These are phyloP conservation scores for Picochlorum sp. DNA, from an alignment of 139 green algal species.

Conservation along the genomic window DNA sequence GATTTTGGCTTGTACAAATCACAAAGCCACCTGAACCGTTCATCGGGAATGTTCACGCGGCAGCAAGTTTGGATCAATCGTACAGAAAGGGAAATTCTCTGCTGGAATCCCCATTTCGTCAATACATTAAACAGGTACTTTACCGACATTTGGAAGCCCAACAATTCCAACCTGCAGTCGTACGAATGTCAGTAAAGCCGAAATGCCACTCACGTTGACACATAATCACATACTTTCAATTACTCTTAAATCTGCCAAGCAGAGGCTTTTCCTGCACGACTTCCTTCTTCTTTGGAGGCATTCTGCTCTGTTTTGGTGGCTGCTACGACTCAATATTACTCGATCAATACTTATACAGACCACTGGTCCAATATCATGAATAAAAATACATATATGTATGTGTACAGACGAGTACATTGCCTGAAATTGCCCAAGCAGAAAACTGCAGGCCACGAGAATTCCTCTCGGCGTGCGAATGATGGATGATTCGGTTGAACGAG, in stretches of 20 bases:
- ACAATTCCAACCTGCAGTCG: slow-evolving; percentile 79
- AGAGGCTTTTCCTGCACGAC: slow-evolving; percentile 71
- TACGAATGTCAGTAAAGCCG: neutral
- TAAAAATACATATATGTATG: too few species aligned
- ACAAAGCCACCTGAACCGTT: slow-evolving; percentile 89
- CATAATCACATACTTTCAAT: slow-evolving; percentile 67
- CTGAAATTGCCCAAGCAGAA: too few species aligned
- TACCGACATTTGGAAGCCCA: slow-evolving; percentile 94
- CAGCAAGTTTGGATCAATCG: slow-evolving; percentile 89
- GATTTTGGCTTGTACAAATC: slow-evolving; percentile 54
- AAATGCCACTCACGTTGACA: neutral
- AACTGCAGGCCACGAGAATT: too few species aligned
- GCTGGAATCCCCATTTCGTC: slow-evolving; percentile 74
- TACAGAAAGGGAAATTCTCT: slow-evolving; percentile 96
- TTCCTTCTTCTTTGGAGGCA: slow-evolving; percentile 57
- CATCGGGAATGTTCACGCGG: slow-evolving; percentile 91
- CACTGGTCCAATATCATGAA: too few species aligned
- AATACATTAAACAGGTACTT: slow-evolving; percentile 93
- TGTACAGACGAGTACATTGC: too few species aligned
- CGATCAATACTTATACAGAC: too few species aligned
- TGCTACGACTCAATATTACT: neutral
- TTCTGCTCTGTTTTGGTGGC: slow-evolving; percentile 4
- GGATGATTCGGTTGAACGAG: too few species aligned
- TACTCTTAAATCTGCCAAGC: slow-evolving; percentile 84
- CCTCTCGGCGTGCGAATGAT: too few species aligned